phyloP scores from a whole-genome alignment of 2,329 filamentous ascomycete genomes.

The Aspergillus hiratsukae region DNA sequence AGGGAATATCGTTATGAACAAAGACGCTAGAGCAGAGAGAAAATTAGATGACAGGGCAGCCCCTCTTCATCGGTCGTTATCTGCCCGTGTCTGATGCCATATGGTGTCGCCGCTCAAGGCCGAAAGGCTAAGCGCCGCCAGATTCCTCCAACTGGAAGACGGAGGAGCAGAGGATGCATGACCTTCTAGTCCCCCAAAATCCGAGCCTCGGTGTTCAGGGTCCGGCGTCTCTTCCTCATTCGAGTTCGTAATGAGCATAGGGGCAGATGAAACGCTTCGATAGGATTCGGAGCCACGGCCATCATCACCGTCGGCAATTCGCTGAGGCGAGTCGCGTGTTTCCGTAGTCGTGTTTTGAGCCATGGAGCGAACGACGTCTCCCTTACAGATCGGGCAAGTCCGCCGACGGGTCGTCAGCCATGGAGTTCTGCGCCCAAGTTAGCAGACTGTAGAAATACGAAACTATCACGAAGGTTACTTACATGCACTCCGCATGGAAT shows the following conservation, averaged over 20 bases:
- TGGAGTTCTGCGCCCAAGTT: conserved; percentile 62
- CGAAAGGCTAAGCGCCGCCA: conserved; percentile 42
- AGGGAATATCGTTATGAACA: neutral
- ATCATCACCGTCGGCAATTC: conserved; percentile 41
- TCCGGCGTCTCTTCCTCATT: conserved; percentile 38
- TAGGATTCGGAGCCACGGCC: conserved; percentile 41
- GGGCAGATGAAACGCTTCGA: conserved; percentile 48
- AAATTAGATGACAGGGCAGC: conserved; percentile 9
- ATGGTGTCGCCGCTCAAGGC: conserved; percentile 45
- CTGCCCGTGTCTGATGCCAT: conserved; percentile 39
- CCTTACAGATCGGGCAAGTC: conserved; percentile 98
- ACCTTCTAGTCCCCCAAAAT: conserved; percentile 31
- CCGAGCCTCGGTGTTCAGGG: conserved; percentile 36
- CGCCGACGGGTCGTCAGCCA: conserved; percentile 93
- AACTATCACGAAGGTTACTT: conserved; percentile 44
- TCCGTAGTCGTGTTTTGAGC: conserved; percentile 39
- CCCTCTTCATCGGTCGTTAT: conserved; percentile 32
- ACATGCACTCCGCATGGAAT: conserved; percentile 98
- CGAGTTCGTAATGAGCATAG: conserved; percentile 42
- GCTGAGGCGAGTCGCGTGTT: conserved; percentile 31
- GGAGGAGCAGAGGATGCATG: conserved; percentile 30
- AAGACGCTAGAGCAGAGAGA: conserved; percentile 11
- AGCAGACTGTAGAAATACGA: conserved; percentile 12
- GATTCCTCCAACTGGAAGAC: conserved; percentile 39
- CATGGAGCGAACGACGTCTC: conserved; percentile 74